Base-by-base conservation (phyloP, 2,329 filamentous ascomycete species). In the Exophiala dermatitidis region DNA sequence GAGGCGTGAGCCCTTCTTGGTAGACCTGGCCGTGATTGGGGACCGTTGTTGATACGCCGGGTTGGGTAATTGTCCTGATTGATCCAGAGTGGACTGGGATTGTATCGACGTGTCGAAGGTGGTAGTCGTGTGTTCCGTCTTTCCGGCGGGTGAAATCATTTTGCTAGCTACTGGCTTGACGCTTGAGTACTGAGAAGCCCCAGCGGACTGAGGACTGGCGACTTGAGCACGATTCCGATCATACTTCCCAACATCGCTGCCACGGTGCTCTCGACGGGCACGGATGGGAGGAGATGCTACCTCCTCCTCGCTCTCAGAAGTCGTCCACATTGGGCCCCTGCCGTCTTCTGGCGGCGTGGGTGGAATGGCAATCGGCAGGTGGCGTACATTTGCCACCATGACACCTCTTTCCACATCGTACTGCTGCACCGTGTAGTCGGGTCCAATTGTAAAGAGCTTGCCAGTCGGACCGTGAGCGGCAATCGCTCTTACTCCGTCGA, bases 391-490 rank as follows among this genome's bases (percentile, higher is more conserved):
- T 57, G 85, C 84, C 30, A 96, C 87, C 74, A 96, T 82, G 8
- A 87, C 80, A 5, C 85, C 83, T 5, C 87, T 88, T 64, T 94
- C 95, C 41, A 97, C 77, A 67, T 97, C 90, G 67, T 95, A 97
- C 68, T 98, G 93, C 69, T 97, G 91, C 2, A 95, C 85, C 2
- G 88, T 93, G 66, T 91, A 85, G 62, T 91, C 89, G 38, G 85
- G 83, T 1, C 90, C 89, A 12, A 97, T 74, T 0, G 91, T 96
- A 71, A 98, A 98, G 28, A 98, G 78, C 4, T 82, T 87, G n/a
- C 91, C 91, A 4, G 86, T 90, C 0, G 90, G 86, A 1, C 91
- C 93, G 68, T 93, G 95, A 56, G 90, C 86, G 42, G 90, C 86
- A 41, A 98, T 79, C 10, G 88, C 91, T 58, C 81, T 81, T 53